phyloP scores from a whole-genome alignment of 805 yeast species.

The Lipomyces sp. region DNA sequence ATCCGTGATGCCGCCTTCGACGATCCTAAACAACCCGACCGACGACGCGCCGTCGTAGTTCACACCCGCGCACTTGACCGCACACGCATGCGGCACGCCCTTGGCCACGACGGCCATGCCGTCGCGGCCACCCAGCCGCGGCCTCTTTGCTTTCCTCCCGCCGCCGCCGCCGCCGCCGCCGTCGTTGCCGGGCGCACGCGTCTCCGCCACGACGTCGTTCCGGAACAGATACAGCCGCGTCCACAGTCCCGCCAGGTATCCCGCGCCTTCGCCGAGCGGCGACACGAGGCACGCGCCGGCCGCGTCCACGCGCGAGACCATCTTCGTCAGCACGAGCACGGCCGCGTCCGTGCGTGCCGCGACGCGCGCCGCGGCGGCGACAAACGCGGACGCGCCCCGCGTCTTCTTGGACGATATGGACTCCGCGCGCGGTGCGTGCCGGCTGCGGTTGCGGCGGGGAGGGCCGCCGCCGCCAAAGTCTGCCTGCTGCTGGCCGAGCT shows the following conservation, averaged over 20 bases:
- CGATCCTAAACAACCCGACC: conserved; percentile 14
- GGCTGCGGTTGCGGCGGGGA: not conserved
- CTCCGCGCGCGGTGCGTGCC: conserved; percentile 1
- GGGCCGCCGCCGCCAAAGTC: not conserved
- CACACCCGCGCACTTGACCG: conserved; percentile 21
- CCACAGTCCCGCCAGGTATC: conserved; percentile 11
- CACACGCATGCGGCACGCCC: conserved; percentile 26
- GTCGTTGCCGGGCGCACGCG: not conserved
- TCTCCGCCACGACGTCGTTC: conserved; percentile 12
- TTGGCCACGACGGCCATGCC: not conserved
- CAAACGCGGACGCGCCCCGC: conserved; percentile 11
- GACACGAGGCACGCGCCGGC: conserved; percentile 19
- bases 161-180: not conserved
- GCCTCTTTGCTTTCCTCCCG: too few relatives aligned
- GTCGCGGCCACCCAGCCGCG: too few relatives aligned
- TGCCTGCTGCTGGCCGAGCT: too few relatives aligned
- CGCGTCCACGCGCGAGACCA: conserved; percentile 14
- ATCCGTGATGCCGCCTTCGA: conserved; percentile 10
- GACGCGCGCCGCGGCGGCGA: not conserved
- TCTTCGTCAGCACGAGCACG: conserved; percentile 12
- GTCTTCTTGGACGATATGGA: conserved; percentile 5
- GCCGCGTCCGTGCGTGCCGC: conserved; percentile 16
- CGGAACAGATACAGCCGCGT: conserved; percentile 18
- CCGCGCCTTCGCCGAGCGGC: conserved; percentile 20
- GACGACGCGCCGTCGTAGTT: conserved; percentile 12